Evolutionary conservation across 768 basidiomycete species (phyloP), one percentile per base, ranked within the genome.

Genomic region (Mrakia blollopis): DNA sequence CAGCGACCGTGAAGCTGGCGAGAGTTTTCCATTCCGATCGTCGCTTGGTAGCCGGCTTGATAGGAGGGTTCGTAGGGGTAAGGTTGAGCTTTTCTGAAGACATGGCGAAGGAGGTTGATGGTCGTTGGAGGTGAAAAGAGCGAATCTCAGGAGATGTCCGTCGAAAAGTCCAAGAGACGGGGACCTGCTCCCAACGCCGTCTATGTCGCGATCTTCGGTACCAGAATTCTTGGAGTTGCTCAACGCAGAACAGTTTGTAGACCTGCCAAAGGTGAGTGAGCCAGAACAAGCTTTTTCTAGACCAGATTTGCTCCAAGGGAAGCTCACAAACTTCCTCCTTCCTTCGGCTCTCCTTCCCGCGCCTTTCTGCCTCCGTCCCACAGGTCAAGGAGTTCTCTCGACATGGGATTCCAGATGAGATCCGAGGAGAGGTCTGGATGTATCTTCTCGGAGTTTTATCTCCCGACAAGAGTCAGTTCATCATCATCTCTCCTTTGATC

Each of bases 351-450:
- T 16, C 21, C 68, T 47, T 11, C 37, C 39, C 4, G 25, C 35
- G 39, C 25, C 41, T 13, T 47, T 25, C 14, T 37, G 8, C 47
- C 10, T 39, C 14, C 37, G 7, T 9, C 21, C 37, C 25, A 4
- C 35, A 74, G 73, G 61, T 74, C 28, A 39, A 44, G 41, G 73
- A 74, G 30, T 60, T 74, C 47, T 39, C 60, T 28, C 60, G 73
- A 23, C 60, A 74, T 52, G 73, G 73, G 6, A 60, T 74, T 16
- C 73, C 73, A 11, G 73, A 74, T 39, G 73, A 74, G 41, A 74
- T 74, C 50, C 61, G 73, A 65, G 73, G 73, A n/a, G 73, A 74
- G 61, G 73, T 74, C 37, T 74, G 73, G 73, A 63, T 74, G 73
- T 74, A 74, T 23, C 73, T 74, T 21, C 61, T 74, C 9, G 73